Conservation (phyloP, 495 filamentous ascomycete species). For the Podospora pseudopauciseta region DNA sequence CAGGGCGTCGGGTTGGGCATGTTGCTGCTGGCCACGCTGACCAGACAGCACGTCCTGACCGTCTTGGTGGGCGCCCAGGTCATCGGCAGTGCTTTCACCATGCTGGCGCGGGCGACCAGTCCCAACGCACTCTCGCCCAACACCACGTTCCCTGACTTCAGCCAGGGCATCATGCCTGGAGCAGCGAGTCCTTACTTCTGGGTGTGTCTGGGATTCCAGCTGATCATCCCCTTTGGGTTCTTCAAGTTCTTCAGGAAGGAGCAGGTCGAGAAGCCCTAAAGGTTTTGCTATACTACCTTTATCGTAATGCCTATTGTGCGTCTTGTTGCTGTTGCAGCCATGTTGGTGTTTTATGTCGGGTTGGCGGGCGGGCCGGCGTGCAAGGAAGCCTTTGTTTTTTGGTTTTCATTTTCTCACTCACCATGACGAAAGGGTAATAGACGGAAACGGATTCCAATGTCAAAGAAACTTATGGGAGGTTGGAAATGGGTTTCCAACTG, state of each 20-base stretch:
- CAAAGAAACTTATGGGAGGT: background rate
- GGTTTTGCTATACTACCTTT: background rate
- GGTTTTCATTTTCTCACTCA: background rate
- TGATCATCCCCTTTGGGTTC: conserved; percentile 63
- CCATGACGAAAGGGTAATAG: background rate
- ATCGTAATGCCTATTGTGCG: background rate
- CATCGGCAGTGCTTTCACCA: conserved; percentile 53
- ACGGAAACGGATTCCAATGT: background rate
- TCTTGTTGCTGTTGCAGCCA: background rate
- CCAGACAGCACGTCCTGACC: conserved; percentile 56
- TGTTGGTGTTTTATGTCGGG: background rate
- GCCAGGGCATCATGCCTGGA: conserved; percentile 41
- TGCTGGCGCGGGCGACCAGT: conserved; percentile 55
- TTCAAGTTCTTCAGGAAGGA: conserved; percentile 69
- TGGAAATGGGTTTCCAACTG: background rate
- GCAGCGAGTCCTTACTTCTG: conserved; percentile 62
- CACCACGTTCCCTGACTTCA: conserved; percentile 61
- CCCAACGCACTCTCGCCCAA: conserved; percentile 58
- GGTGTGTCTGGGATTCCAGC: conserved; percentile 59
- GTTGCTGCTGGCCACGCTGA: conserved; percentile 61
- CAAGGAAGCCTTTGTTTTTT: background rate
- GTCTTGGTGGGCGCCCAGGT: conserved; percentile 56
- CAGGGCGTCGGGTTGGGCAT: conserved; percentile 62
- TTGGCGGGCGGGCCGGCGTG: background rate
- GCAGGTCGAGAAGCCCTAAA: conserved; percentile 63